Percentiles rank a stretch among this genome's conserved stretches.
Evolutionary conservation across 169 alveolate genomes (phyloP).

Genomic region (Cryptosporidium xiaoi): DNA sequence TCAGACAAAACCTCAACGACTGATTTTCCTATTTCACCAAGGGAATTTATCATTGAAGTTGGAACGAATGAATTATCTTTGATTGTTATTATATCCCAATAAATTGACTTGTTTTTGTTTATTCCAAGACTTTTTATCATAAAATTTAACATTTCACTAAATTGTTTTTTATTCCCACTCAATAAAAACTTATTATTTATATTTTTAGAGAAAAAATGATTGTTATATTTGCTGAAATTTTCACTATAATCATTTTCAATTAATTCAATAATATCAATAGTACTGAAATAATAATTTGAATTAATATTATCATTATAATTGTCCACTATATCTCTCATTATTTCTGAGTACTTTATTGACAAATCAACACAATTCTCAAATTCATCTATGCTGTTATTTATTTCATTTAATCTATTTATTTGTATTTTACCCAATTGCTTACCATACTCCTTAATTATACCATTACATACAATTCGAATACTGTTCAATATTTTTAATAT

Average conservation of each 20-base stretch:
- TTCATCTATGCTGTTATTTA: background rate
- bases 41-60: slow-evolving; percentile 37
- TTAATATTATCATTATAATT: background rate
- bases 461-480: slow-evolving; percentile 6
- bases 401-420: background rate
- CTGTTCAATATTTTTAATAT: slow-evolving; percentile 12
- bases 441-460: background rate
- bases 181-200: slow-evolving; percentile 1
- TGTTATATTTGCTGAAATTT: background rate
- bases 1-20: slow-evolving; percentile 1
- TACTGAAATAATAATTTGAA: background rate
- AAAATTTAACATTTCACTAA: slow-evolving; percentile 2
- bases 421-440: background rate
- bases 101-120: slow-evolving; percentile 14
- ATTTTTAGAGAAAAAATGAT: slow-evolving; percentile 35
- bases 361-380: slow-evolving; percentile 25
- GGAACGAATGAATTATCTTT: slow-evolving; percentile 20
- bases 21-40: slow-evolving; percentile 31
- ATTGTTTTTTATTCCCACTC: slow-evolving; percentile 1
- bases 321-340: background rate
- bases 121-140: background rate
- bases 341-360: slow-evolving; percentile 17
- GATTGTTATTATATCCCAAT: slow-evolving; percentile 38
- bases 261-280: background rate
- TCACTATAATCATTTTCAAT: slow-evolving; percentile 9